phyloP scores from a whole-genome alignment of 352 stramenopile genomes.

The Stramenopiles sp. region DNA sequence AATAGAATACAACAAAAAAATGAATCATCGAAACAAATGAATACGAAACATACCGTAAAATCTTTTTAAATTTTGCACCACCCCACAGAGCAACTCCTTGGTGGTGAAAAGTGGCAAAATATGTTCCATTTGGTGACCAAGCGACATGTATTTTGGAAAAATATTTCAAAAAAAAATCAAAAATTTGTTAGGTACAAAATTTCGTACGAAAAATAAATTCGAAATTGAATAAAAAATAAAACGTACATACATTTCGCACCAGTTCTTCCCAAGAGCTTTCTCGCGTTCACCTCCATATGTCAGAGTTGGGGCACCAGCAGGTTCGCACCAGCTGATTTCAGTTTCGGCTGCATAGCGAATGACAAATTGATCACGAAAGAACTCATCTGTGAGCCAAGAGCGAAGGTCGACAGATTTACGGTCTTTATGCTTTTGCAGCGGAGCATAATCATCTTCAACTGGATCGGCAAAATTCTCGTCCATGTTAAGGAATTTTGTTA shows the following conservation, averaged over 20 bases:
- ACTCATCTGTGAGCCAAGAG: background rate
- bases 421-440: too few species aligned
- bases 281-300: background rate
- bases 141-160: constrained; percentile 84
- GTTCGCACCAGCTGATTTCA: background rate
- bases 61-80: constrained; percentile 72
- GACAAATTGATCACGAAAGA: constrained; percentile 6
- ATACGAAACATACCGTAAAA: too few species aligned
- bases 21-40: too few species aligned
- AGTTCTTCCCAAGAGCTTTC: constrained; percentile 16
- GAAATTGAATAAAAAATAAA: too few species aligned
- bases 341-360: background rate
- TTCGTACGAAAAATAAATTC: too few species aligned
- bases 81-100: constrained; percentile 85
- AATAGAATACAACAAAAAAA: too few species aligned
- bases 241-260: too few species aligned
- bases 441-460: too few species aligned
- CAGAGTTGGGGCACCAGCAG: background rate
- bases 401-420: background rate
- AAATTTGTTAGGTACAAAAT: too few species aligned
- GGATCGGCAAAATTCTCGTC: constrained; percentile 2
- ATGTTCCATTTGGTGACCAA: constrained; percentile 78
- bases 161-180: too few species aligned
- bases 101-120: constrained; percentile 75
- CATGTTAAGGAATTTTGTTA: background rate